A percentile compares a stretch with the other conserved stretches of the same genome.
phyloP scores from a whole-genome alignment of 225 moss, liverwort and hornwort species.

The Thuidium tamariscinum region DNA sequence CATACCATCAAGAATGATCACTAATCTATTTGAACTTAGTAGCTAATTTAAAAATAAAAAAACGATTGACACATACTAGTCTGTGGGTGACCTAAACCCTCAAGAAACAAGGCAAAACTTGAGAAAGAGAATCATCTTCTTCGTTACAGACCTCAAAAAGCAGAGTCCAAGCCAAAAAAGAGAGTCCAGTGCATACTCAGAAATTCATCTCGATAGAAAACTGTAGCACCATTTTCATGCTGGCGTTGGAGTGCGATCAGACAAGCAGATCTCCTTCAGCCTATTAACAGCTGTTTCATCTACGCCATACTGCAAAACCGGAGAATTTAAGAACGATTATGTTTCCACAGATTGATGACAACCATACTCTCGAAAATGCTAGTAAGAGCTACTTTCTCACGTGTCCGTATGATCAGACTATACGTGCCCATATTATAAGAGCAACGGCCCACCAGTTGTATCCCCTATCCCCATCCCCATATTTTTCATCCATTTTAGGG shows the following conservation, averaged over 20 bases:
- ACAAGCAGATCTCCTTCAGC: slow-evolving; percentile 21
- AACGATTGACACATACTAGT: background rate
- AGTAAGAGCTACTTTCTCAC: background rate
- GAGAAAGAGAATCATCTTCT: background rate
- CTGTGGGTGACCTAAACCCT: background rate
- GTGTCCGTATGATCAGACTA: too few relatives aligned
- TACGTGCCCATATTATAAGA: too few relatives aligned
- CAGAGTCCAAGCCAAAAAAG: background rate
- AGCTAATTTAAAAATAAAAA: background rate
- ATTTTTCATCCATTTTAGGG: too few relatives aligned
- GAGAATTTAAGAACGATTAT: background rate
- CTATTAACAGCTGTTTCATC: slow-evolving; percentile 24
- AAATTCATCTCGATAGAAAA: background rate
- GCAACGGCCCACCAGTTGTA: too few relatives aligned
- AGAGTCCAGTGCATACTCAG: background rate
- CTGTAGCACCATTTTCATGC: background rate
- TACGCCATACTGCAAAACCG: slow-evolving; percentile 20
- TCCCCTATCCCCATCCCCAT: too few relatives aligned
- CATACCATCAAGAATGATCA: background rate
- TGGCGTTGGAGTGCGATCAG: background rate
- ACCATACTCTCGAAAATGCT: background rate
- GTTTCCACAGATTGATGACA: background rate
- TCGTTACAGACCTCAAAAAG: background rate
- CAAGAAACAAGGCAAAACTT: background rate
- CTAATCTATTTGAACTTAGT: background rate